Percentiles rank a stretch among this genome's conserved stretches.
phyloP scores from a whole-genome alignment of 768 basidiomycete species.

The Suillus americanus region DNA sequence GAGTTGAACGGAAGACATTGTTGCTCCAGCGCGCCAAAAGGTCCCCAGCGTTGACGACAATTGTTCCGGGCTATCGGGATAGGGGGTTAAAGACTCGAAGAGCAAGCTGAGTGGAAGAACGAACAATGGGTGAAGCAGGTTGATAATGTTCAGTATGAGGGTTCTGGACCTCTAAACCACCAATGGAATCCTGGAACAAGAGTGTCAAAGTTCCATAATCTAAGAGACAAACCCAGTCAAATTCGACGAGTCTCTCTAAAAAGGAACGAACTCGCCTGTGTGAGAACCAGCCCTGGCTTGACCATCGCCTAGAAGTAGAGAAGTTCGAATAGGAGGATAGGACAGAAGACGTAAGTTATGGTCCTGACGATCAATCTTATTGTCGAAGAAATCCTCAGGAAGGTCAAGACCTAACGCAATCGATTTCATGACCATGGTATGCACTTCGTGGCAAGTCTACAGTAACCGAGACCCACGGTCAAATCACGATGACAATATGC shows the following conservation, averaged over 20 bases:
- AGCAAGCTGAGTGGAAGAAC: constrained; percentile 21
- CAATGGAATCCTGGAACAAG: constrained; percentile 81
- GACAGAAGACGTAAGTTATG: constrained; percentile 81
- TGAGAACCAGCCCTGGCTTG: constrained; percentile 84
- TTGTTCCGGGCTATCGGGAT: constrained; percentile 62
- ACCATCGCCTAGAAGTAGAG: constrained; percentile 56
- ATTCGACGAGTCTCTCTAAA: neutral
- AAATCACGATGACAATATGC: neutral
- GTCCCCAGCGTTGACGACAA: constrained; percentile 83
- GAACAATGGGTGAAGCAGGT: constrained; percentile 74
- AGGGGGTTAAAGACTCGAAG: neutral
- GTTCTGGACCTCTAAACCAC: constrained; percentile 81
- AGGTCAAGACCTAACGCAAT: constrained; percentile 80
- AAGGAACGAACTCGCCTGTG: constrained; percentile 46
- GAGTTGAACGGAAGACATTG: constrained; percentile 73
- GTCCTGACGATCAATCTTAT: constrained; percentile 69
- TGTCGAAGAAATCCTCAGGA: constrained; percentile 73
- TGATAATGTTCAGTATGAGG: constrained; percentile 72
- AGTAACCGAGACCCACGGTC: constrained; percentile 15
- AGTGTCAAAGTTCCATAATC: constrained; percentile 84
- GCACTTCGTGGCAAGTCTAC: constrained; percentile 74
- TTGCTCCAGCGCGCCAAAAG: constrained; percentile 84
- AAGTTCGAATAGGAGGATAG: constrained; percentile 73
- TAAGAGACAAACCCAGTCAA: constrained; percentile 19
- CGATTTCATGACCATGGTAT: constrained; percentile 78